phyloP scores from a whole-genome alignment of 139 green algal species.

The Microglena sp. region DNA sequence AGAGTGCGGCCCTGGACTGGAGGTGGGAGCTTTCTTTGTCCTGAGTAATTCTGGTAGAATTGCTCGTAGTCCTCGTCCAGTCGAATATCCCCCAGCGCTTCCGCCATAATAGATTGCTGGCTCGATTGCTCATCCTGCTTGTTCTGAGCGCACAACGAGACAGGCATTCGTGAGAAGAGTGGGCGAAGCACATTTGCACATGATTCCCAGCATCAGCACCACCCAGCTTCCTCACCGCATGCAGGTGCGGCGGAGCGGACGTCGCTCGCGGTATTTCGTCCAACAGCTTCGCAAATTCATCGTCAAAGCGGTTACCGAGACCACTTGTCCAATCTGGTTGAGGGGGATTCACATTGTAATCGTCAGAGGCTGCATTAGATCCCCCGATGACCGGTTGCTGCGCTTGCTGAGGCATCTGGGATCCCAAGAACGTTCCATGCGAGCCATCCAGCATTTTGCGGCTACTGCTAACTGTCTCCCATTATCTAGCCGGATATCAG shows the following conservation, averaged over 20 bases:
- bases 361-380: too few relatives aligned
- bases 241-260: constrained; percentile 68
- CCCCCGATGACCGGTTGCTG: too few relatives aligned
- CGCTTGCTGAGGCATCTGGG: too few relatives aligned
- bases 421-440: too few relatives aligned
- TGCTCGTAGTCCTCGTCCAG: constrained; percentile 79
- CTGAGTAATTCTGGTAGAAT: constrained; percentile 46
- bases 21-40: constrained; percentile 66
- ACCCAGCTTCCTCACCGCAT: constrained; percentile 54
- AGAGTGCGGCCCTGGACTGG: constrained; percentile 64
- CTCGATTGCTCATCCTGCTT: not conserved
- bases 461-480: too few relatives aligned
- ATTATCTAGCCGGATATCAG: too few relatives aligned
- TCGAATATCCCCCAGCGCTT: constrained; percentile 48
- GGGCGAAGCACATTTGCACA: not conserved
- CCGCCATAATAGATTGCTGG: not conserved
- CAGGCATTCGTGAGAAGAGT: not conserved
- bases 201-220: constrained; percentile 7
- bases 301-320: too few relatives aligned
- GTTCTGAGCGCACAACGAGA: not conserved
- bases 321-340: too few relatives aligned
- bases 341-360: too few relatives aligned
- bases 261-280: constrained; percentile 77
- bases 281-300: constrained; percentile 56
- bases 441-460: too few relatives aligned